These are phyloP conservation scores for Hericium erinaceus DNA, from an alignment of 768 basidiomycete species.

Conservation along the genomic window DNA sequence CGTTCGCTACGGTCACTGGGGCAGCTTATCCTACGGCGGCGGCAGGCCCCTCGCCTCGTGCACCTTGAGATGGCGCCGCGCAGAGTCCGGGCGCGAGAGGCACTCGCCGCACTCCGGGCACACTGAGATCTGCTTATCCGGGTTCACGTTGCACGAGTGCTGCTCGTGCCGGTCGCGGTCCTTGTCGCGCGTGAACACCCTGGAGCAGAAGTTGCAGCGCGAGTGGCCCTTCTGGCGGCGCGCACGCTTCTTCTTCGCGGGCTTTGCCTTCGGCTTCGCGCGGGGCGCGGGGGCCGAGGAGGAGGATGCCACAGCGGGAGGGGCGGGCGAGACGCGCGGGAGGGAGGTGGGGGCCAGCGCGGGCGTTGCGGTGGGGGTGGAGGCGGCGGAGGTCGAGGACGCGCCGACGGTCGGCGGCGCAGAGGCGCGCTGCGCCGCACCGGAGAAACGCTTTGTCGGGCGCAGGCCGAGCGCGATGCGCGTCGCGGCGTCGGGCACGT, in stretches of 20 bases:
- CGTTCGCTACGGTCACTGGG: background rate
- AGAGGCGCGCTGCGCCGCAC: background rate
- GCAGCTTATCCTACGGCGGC: background rate
- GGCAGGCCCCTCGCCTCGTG: conserved; percentile 4
- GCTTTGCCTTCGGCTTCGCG: background rate
- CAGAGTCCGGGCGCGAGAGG: conserved; percentile 7
- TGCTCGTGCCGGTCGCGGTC: conserved; percentile 3
- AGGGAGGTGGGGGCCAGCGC: background rate
- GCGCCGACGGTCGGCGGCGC: background rate
- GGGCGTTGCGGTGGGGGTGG: background rate
- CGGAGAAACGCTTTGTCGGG: background rate
- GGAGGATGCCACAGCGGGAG: background rate
- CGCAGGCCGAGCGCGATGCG: background rate
- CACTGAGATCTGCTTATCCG: background rate
- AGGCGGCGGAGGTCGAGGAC: background rate
- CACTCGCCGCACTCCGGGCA: conserved; percentile 6
- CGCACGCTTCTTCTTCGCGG: background rate
- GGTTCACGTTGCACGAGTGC: conserved; percentile 4
- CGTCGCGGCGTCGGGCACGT: background rate
- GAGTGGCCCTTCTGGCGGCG: background rate
- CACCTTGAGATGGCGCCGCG: conserved; percentile 8
- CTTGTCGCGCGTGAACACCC: conserved; percentile 5
- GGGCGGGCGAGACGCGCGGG: background rate
- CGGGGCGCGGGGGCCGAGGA: background rate
- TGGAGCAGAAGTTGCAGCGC: conserved; percentile 1